Percentiles rank a stretch among this genome's conserved stretches.
Evolutionary conservation across 1,139 yeast genomes (phyloP).

Genomic region (Saccharomyces hybrid): DNA sequence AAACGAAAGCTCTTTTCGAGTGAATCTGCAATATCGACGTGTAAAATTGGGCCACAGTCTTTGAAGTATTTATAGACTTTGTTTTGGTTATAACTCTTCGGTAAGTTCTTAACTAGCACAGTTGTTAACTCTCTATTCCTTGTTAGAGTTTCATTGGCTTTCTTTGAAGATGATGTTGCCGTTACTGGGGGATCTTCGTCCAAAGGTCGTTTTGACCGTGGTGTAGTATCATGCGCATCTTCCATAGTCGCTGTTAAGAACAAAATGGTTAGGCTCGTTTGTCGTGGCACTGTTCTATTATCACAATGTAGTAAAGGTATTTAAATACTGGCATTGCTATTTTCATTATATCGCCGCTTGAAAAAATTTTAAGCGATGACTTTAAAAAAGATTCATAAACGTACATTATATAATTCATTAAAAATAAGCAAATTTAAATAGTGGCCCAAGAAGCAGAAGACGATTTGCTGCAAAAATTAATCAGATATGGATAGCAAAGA

Average conservation of each 20-base stretch:
- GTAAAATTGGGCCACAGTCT: conserved; percentile 54
- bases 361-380: conserved; percentile 12
- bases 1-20: conserved; percentile 21
- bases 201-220: not conserved
- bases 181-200: not conserved
- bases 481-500: conserved; percentile 60
- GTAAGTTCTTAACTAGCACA: conserved; percentile 27
- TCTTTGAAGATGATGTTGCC: not conserved
- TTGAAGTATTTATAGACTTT: conserved; percentile 41
- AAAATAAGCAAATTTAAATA: not conserved
- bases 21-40: conserved; percentile 31
- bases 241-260: not conserved
- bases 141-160: not conserved
- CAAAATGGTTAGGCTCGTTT: too few species aligned
- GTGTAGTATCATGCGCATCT: not conserved
- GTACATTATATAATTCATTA: not conserved
- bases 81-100: conserved; percentile 27
- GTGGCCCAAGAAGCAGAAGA: conserved; percentile 3
- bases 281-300: too few species aligned
- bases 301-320: not conserved
- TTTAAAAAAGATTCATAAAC: conserved; percentile 2
- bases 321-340: not conserved
- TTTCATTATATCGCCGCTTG: not conserved
- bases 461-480: not conserved
- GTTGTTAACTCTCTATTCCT: conserved; percentile 24